phyloP scores from a whole-genome alignment of 2,329 filamentous ascomycete genomes.

The Neopestalotiopsis sp. region DNA sequence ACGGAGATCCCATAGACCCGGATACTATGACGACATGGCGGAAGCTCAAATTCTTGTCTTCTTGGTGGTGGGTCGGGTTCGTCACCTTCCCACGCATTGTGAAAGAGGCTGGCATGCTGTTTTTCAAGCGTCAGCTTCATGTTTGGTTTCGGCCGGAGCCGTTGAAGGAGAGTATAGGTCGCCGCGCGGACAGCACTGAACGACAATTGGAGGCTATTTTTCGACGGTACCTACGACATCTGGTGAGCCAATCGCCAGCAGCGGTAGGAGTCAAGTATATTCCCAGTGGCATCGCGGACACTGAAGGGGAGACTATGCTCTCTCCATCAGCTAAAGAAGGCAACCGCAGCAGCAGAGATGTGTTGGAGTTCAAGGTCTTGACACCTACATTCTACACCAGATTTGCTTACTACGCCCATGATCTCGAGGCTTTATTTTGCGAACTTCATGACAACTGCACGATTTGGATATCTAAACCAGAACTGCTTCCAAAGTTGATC shows the following conservation, averaged over 20 bases:
- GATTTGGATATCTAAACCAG: slow-evolving; percentile 59
- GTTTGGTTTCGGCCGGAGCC: slow-evolving; percentile 72
- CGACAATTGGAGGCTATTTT: slow-evolving; percentile 50
- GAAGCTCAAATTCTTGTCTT: slow-evolving; percentile 51
- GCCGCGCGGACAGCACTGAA: slow-evolving; percentile 58
- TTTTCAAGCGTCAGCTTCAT: slow-evolving; percentile 60
- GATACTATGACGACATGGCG: slow-evolving; percentile 44
- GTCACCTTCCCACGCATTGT: slow-evolving; percentile 70
- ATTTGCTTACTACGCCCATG: slow-evolving; percentile 66
- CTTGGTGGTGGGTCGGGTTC: slow-evolving; percentile 73
- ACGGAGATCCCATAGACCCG: slow-evolving; percentile 55
- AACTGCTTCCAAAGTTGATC: slow-evolving; percentile 53
- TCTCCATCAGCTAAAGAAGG: slow-evolving; percentile 31
- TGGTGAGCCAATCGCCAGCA: slow-evolving; percentile 51
- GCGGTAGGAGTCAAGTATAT: slow-evolving; percentile 58
- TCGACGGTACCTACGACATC: slow-evolving; percentile 49
- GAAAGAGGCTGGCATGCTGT: slow-evolving; percentile 62
- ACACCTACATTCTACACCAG: slow-evolving; percentile 72
- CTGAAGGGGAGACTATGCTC: slow-evolving; percentile 41
- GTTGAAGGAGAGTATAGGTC: slow-evolving; percentile 56
- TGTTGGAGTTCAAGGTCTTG: slow-evolving; percentile 62
- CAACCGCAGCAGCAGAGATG: slow-evolving; percentile 32
- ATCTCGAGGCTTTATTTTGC: slow-evolving; percentile 64
- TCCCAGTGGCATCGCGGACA: slow-evolving; percentile 51
- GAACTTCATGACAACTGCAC: slow-evolving; percentile 66